phyloP scores from a whole-genome alignment of 2,329 filamentous ascomycete species.

The Talaromyces sp. region DNA sequence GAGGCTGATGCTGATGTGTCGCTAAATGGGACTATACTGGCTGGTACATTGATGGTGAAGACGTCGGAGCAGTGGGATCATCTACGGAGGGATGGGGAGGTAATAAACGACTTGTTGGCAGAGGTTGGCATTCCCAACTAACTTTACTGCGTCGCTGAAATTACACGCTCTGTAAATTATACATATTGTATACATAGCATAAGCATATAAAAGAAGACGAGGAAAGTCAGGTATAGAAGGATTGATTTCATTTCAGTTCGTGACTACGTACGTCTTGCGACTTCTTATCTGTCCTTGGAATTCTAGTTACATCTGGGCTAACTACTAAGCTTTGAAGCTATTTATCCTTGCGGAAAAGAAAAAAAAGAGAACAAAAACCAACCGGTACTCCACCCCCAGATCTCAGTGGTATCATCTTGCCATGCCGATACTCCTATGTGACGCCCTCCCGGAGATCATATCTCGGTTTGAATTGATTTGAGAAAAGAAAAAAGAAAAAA shows the following conservation, averaged over 20 bases:
- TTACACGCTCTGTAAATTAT: not conserved
- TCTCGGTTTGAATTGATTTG: not conserved
- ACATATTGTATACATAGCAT: not conserved
- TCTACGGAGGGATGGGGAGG: conserved; percentile 40
- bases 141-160: no score
- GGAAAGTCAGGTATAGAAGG: not conserved
- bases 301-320: not conserved
- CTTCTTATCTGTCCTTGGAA: not conserved
- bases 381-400: not conserved
- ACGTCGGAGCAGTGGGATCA: conserved; percentile 52
- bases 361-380: not conserved
- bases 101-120: conserved; percentile 45
- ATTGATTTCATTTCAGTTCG: conserved; percentile 1
- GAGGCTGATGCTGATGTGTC: conserved; percentile 41
- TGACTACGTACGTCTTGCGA: conserved; percentile 1
- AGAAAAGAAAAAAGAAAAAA: not conserved
- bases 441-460: not conserved
- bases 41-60: conserved; percentile 59
- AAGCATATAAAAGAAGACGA: not conserved
- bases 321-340: not conserved
- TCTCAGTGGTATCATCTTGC: not conserved
- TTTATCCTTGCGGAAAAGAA: not conserved
- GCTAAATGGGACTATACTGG: conserved; percentile 57
- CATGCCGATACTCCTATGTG: conserved; percentile 4
- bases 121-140: conserved; percentile 36